Base-by-base conservation (phyloP, 176 grass and related monocot genomes). In the Bolboschoenus planiculmis region DNA sequence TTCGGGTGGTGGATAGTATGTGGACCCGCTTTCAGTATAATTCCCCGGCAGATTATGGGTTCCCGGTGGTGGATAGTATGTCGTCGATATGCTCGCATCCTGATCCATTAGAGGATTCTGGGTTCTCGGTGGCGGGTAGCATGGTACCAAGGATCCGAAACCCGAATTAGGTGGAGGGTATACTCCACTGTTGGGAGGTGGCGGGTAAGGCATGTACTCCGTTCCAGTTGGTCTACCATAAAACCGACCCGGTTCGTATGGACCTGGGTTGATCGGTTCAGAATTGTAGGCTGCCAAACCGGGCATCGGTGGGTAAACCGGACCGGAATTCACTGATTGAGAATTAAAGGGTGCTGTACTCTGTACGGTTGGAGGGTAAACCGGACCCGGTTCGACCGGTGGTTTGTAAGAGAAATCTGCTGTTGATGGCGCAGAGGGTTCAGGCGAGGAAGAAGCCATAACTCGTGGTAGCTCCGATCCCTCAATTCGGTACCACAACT, bases 61-160 rank as follows among this genome's bases (percentile, higher is more conserved):
- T 43, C 84, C 67, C 5, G 83, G 83, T 4, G 74, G 91, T 13
- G 88, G 86, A 79, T 88, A 90, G 86, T 47, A 90, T n/a, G 39
- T 37, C 33, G 88, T 37, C 33, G 88, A 31, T 39, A 36, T 10
- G 42, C 71, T 50, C 13, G 27, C 80, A 8, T 50, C 48, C 58
- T 67, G 72, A 33, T 50, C 79, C 40, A 50, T 57, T 46, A 64
- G 70, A 16, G 57, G 56, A 39, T 82, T 56, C 63, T 75, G 75
- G 31, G 61, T 42, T 76, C 42, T 73, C 46, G 86, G 70, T 61
- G 59, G 77, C 16, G 78, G 86, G 84, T 91, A 93, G 5, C 74
- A 74, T 5, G 83, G 4, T 47, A 23, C 7, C 53, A 23, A 30
- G 51, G 61, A 83, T 37, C 30, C 82, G 10, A 65, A 82, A 65